Evolutionary conservation across 139 green algal genomes (phyloP), one percentile per base, ranked within the genome.

Genomic region (Coelastrella sp.): DNA sequence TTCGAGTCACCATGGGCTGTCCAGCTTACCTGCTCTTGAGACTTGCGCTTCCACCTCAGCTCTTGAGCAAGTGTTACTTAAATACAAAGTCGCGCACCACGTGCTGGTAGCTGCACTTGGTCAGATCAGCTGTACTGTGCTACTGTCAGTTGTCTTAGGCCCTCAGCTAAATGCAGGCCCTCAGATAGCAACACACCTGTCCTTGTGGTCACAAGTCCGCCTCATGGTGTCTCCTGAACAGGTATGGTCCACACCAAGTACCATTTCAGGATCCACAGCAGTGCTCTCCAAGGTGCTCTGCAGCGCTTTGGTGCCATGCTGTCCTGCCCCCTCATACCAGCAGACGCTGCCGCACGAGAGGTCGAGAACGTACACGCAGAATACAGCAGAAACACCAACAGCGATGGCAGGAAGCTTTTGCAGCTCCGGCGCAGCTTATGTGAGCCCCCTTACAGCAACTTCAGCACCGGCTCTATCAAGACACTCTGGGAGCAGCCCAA

Each of bases 191-290:
- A n/a, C n/a, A n/a, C n/a, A n/a, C n/a, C n/a, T n/a, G n/a, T n/a
- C n/a, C n/a, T n/a, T n/a, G n/a, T n/a, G n/a, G n/a, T n/a, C n/a
- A n/a, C n/a, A n/a, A n/a, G n/a, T n/a, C n/a, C n/a, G n/a, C n/a
- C n/a, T n/a, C n/a, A n/a, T n/a, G n/a, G n/a, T n/a, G n/a, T n/a
- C n/a, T n/a, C n/a, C n/a, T n/a, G n/a, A n/a, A 61, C 93, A 95
- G 93, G 92, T 83, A 95, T 95, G 91, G 92, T 93, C 19, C 93
- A 95, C 90, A 96, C 94, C 2, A 60, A 56, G 3, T 95, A 93
- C 90, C 92, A 96, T 90, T 90, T 94, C 80, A 93, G 83, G 22
- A 89, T 94, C 22, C 64, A 91, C n/a, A n/a, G 80, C 14, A 65
- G 83, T n/a, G 71, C 86, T 32, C 88, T 95, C 57, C 64, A 77